A percentile compares a stretch with the other conserved stretches of the same genome.
Conservation (phyloP, 148 eudicot genomes). For the Polygonum aviculare region DNA sequence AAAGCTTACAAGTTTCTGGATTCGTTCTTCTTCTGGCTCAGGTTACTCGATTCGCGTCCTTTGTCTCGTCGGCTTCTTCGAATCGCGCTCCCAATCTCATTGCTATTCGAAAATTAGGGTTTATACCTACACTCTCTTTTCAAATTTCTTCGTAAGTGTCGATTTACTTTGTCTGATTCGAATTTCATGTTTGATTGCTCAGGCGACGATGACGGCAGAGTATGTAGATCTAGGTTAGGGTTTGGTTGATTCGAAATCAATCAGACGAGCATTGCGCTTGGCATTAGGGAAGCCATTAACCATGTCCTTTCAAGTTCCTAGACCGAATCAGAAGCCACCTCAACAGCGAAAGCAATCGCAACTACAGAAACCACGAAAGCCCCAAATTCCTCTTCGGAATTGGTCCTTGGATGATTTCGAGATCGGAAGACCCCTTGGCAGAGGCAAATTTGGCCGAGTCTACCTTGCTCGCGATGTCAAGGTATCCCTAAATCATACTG, state of each 20-base stretch:
- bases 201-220: neutral
- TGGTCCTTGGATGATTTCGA: constrained; percentile 77
- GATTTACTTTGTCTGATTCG: neutral
- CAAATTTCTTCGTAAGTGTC: neutral
- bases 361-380: neutral
- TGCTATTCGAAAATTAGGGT: neutral
- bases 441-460: constrained; percentile 87
- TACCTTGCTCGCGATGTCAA: constrained; percentile 79
- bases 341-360: neutral
- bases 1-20: neutral
- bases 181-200: too few species aligned
- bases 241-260: too few species aligned
- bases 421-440: constrained; percentile 83
- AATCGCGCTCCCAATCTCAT: neutral
- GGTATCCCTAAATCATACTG: constrained; percentile 19
- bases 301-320: constrained; percentile 9
- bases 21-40: neutral
- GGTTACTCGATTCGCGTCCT: neutral
- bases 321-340: constrained; percentile 9
- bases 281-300: neutral
- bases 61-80: neutral
- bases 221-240: too few species aligned
- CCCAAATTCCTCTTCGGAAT: constrained; percentile 13
- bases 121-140: neutral
- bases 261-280: too few species aligned